phyloP scores from a whole-genome alignment of 225 moss, liverwort and hornwort genomes.

The Anthoceros angustus region DNA sequence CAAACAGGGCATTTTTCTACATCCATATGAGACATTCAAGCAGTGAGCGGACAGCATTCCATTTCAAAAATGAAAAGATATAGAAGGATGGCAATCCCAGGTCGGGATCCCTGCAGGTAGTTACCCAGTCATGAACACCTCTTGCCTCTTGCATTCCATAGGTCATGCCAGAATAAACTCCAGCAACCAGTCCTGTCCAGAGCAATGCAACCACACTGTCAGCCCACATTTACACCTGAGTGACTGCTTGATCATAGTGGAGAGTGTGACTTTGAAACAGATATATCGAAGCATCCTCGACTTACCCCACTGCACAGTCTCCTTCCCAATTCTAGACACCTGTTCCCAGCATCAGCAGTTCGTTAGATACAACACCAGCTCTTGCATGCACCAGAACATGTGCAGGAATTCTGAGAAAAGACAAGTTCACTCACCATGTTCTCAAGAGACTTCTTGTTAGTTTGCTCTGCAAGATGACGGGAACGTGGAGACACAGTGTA shows the following conservation, averaged over 20 bases:
- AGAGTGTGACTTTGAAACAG: not conserved
- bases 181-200: slow-evolving; percentile 41
- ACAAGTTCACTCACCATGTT: slow-evolving; percentile 14
- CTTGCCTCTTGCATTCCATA: slow-evolving; percentile 83
- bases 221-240: not conserved
- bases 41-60: not conserved
- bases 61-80: not conserved
- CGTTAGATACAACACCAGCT: too few species aligned
- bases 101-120: not conserved
- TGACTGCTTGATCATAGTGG: not conserved
- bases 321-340: slow-evolving; percentile 68
- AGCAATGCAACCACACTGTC: not conserved
- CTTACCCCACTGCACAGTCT: slow-evolving; percentile 75
- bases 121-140: slow-evolving; percentile 84
- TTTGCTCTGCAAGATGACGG: slow-evolving; percentile 32
- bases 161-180: slow-evolving; percentile 68
- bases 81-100: not conserved
- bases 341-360: not conserved
- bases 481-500: not conserved
- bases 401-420: too few species aligned
- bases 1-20: slow-evolving; percentile 78
- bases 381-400: too few species aligned
- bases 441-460: slow-evolving; percentile 64
- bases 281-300: not conserved
- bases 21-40: not conserved